Conservation (phyloP, 305 asterid species). For the Fraxinus paxiana region DNA sequence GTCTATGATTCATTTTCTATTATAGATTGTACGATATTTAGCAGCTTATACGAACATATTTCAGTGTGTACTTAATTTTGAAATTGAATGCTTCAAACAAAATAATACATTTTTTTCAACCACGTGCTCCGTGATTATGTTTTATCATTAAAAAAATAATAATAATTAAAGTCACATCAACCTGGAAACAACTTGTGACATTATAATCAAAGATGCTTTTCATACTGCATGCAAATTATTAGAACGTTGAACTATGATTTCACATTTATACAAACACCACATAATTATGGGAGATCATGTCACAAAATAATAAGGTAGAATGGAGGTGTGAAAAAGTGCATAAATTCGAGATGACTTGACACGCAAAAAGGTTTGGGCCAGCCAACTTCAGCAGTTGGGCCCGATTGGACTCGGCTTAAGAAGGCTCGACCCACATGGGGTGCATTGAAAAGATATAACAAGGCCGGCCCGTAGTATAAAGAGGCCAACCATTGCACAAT, state of each 20-base stretch:
- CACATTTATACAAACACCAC: not conserved
- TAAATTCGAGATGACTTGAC: not conserved
- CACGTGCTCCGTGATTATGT: not conserved
- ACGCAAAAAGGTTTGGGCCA: not conserved
- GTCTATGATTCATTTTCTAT: too few species aligned
- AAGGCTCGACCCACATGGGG: not conserved
- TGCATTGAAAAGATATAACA: not conserved
- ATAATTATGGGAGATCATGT: not conserved
- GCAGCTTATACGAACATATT: too few species aligned
- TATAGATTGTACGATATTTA: too few species aligned
- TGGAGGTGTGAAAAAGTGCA: not conserved
- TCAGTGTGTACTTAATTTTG: not conserved
- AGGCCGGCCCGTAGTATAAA: not conserved
- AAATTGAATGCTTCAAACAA: not conserved
- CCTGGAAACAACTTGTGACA: not conserved
- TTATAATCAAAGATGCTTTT: not conserved
- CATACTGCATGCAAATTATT: not conserved
- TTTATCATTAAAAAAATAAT: not conserved
- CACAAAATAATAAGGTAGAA: not conserved
- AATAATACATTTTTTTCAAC: not conserved
- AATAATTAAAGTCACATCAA: not conserved
- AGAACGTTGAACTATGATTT: conserved; percentile 13
- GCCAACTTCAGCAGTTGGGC: not conserved
- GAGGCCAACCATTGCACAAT: too few species aligned
- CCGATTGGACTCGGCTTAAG: not conserved